Base-by-base conservation (phyloP, 2,329 filamentous ascomycete species). In the Pyrenophora teres region DNA sequence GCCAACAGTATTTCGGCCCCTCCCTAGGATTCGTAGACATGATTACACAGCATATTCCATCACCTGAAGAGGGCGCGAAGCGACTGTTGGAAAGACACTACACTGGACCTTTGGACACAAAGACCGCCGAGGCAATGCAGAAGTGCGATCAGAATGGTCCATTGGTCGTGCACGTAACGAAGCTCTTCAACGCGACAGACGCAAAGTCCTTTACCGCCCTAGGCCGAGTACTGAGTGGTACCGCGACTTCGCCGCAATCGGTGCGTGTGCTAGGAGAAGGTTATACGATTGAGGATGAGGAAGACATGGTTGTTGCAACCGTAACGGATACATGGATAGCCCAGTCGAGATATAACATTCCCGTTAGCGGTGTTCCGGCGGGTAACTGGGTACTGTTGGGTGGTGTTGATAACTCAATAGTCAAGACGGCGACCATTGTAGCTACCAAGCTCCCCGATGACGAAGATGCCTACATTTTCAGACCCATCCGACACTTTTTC, bases 391-490 rank as follows among this genome's bases (percentile, higher is more conserved):
- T 95, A 12, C 78, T 99, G n/a, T 81, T 99, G 13, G 87, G 89
- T 48, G 94, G 93, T 12, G 87, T 99, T 23, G 93, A 97, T 78
- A 97, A 97, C 74, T 97, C 92, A 4, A 97, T 99, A 64, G 91
- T 97, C 76, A 99, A 99, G 76, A 93, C 92, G 2, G 94, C 94
- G 7, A 99, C 94, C 0, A 82, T 99, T 40, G 86, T 99, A 25
- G 85, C 91, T 1, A 84, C 86, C 33, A 88, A 86, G 60, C 81
- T 96, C 7, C 88, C 91, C 21, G 88, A 95, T 45, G 86, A 94
- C 40, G 93, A 97, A 73, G 92, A 96, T 56, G 92, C 90, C 0
- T 95, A 95, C 74, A 96, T 99, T 67, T 97, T 99, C 83, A 88
- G 87, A 59, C 93, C 94, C 0, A 83, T 99, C 54, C 86, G 87